Evolutionary conservation across 768 basidiomycete genomes (phyloP), one percentile per base, ranked within the genome.

Genomic region (Mycena maculata): DNA sequence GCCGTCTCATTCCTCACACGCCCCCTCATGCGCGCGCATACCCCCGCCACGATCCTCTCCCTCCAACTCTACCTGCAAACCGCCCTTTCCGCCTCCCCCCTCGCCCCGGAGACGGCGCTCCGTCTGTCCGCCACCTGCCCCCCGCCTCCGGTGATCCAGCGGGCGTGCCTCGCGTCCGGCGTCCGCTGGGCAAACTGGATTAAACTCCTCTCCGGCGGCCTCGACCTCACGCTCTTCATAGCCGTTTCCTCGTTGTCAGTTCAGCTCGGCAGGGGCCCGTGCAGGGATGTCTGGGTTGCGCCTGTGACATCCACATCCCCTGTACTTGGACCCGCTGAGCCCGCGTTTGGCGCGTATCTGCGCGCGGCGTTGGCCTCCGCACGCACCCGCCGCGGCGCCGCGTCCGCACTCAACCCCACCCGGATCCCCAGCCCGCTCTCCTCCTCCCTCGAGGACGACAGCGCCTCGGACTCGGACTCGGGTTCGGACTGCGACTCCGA

Each of bases 1-100:
- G 60, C 62, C 18, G 60, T 67, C 20, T 57, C 60, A 11, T 67
- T 67, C 65, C 60, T 67, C 30, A 67, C 65, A 52, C 65, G 65
- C 23, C 60, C 65, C 23, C 65, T 67, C 53, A 57, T 57, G 60
- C 45, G 41, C 27, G n/a, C 33, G 6, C 39, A 62, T 27, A 4
- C 38, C 11, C 54, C 60, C 13, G 47, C 59, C 18, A 67, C 54
- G 23, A 56, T 67, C 7, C 22, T 62, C 6, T 11, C 60, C 18
- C 60, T 67, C 60, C 59, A 67, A 30, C 54, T 54, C 12, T 39
- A 11, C 23, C 65, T 67, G 3, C 53, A 36, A 20, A 25, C 28
- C 8, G 36, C 58, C 3, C 13, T 66, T 11, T 42, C 63, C 9
- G 15, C 55, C 20, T 33, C 41, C 9, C 16, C 22, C 3, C 5